Percentiles rank a stretch among this genome's conserved stretches.
phyloP scores from a whole-genome alignment of 345 rosid species.

The Atalantia buxifolia region DNA sequence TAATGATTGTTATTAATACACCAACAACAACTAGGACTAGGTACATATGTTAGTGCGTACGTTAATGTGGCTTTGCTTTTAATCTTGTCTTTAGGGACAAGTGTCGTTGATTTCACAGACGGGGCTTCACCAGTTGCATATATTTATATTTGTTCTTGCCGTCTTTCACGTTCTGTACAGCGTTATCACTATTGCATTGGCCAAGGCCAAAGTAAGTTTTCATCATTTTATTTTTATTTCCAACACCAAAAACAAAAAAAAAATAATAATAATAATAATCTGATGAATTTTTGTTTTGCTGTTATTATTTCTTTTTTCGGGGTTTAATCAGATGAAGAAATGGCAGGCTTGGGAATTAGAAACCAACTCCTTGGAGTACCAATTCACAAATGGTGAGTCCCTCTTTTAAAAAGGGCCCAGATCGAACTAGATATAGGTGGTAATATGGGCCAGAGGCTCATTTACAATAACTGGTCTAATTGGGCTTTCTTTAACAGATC shows the following conservation, averaged over 20 bases:
- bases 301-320: background rate
- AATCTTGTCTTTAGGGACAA: slow-evolving; percentile 25
- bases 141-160: slow-evolving; percentile 60
- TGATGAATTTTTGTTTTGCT: no score
- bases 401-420: no score
- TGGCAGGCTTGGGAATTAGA: slow-evolving; percentile 67
- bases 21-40: no score
- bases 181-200: slow-evolving; percentile 40
- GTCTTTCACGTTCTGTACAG: slow-evolving; percentile 57
- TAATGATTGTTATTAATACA: no score
- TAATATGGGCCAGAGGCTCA: background rate
- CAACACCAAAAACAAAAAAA: no score
- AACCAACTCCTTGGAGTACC: slow-evolving; percentile 34
- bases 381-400: slow-evolving; percentile 39
- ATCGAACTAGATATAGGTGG: background rate
- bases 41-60: no score
- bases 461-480: background rate
- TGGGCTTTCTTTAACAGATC: slow-evolving; percentile 30
- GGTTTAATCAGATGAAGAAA: slow-evolving; percentile 38
- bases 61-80: background rate
- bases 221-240: background rate
- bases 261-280: background rate
- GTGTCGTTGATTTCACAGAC: slow-evolving; percentile 40
- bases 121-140: slow-evolving; percentile 62
- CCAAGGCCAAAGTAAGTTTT: slow-evolving; percentile 34